Conservation (phyloP, 2,329 filamentous ascomycete species). For the Phialophora tarda region DNA sequence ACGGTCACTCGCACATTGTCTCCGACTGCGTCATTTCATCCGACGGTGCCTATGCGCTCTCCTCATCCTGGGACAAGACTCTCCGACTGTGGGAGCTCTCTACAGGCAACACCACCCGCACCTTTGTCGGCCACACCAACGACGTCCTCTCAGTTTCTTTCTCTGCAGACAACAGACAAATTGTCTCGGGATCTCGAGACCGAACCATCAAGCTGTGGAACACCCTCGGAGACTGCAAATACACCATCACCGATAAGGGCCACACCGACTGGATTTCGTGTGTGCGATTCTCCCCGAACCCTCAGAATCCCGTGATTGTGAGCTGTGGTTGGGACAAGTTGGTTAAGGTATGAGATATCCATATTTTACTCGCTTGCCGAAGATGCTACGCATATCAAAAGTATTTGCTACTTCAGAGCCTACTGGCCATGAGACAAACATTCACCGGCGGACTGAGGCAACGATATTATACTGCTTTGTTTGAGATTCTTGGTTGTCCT, state of each 20-base stretch:
- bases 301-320: conserved; percentile 99
- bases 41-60: conserved; percentile 98
- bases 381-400: conserved; percentile 85
- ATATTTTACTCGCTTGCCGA: conserved; percentile 49
- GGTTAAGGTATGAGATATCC: conserved; percentile 82
- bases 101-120: conserved; percentile 94
- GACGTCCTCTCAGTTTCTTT: conserved; percentile 99
- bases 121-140: conserved; percentile 99
- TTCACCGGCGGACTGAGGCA: conserved; percentile 84
- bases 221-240: conserved; percentile 99
- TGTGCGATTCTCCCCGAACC: conserved; percentile 99
- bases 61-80: conserved; percentile 99
- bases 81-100: conserved; percentile 99
- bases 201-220: conserved; percentile 99
- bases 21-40: conserved; percentile 99
- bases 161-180: conserved; percentile 99
- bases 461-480: background rate
- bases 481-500: background rate
- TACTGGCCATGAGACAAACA: conserved; percentile 93
- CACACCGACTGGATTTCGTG: conserved; percentile 99
- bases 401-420: conserved; percentile 99
- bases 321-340: conserved; percentile 99
- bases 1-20: conserved; percentile 99
- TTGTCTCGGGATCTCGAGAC: conserved; percentile 98
- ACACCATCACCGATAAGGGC: conserved; percentile 99